Base-by-base conservation (phyloP, 2,329 filamentous ascomycete genomes). In the Pestalotiopsis sp. region DNA sequence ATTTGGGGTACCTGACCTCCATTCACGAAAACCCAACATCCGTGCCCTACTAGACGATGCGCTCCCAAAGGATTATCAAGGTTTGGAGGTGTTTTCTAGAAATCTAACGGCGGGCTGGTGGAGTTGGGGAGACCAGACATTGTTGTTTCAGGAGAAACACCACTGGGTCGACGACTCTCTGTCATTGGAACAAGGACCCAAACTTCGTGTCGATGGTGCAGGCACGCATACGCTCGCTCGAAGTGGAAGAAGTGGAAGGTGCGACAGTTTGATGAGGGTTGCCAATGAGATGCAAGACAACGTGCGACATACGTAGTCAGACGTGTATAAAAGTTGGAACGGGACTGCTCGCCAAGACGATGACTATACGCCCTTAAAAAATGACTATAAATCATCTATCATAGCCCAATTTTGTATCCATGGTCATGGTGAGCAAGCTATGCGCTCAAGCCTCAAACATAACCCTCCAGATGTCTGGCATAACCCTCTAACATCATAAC, bases 1-100 rank as follows among this genome's bases (percentile, higher is more conserved):
- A 39, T 77, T 93, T 9, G 89, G 86, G 1, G 91, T 93, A 24
- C 91, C 92, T 1, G 92, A 95, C 75, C 72, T 93, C 3, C 93
- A 96, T 78, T 94, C 92, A 0, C 82, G 92, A 61, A 96, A 96
- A 76, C 93, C 93, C 3, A 92, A 89, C 73, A 75, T 95, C 66
- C 88, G 89, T 68, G 74, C 78, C 2, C 71, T 93, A 24, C 86
- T 94, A 62, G 83, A 86, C 66, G 79, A 83, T 3, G 73, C 89
- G n/a, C 73, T 92, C 35, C 81, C 81, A 0, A 71, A 74, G 2
- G 77, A 81, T 2, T 90, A 88, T 71, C 74, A 76, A 17, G 91
- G 86, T 2, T 80, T 94, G n/a, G 93, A 96, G 78, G 82, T 94
- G 1, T 96, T 95, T 80, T 91, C 92, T 1, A 84, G 93, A 67